A percentile compares a stretch with the other conserved stretches of the same genome.
Conservation (phyloP, 2,329 filamentous ascomycete genomes). For the Xylaria sp. region DNA sequence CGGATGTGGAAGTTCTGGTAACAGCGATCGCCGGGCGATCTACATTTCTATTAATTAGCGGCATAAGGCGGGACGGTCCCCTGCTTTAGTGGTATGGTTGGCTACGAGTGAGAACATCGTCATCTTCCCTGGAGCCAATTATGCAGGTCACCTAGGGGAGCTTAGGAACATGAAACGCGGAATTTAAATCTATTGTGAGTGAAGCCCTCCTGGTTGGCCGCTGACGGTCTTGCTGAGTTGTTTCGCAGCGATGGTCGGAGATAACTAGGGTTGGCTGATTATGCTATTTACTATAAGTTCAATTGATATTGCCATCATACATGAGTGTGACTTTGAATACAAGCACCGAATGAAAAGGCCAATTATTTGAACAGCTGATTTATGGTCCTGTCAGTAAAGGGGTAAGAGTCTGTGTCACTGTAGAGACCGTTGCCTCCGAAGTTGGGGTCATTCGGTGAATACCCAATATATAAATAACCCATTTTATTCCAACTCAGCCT, state of each 20-base stretch:
- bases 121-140: conserved; percentile 19
- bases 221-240: neutral
- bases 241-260: neutral
- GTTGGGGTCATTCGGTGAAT: neutral
- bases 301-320: neutral
- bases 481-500: neutral
- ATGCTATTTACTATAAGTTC: neutral
- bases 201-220: conserved; percentile 13
- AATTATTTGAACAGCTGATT: neutral
- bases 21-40: conserved; percentile 28
- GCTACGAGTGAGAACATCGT: conserved; percentile 9
- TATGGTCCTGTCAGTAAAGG: neutral
- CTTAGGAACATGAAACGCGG: conserved; percentile 16
- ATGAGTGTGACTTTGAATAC: neutral
- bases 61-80: conserved; percentile 13
- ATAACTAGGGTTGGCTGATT: conserved; percentile 7
- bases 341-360: neutral
- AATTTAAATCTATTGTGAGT: conserved; percentile 6
- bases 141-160: neutral
- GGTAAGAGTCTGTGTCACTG: too few relatives aligned
- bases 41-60: conserved; percentile 22
- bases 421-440: neutral
- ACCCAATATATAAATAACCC: neutral
- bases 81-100: conserved; percentile 6
- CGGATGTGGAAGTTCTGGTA: conserved; percentile 24